Evolutionary conservation across 2,329 filamentous ascomycete genomes (phyloP).

Genomic region (Fusarium udum): DNA sequence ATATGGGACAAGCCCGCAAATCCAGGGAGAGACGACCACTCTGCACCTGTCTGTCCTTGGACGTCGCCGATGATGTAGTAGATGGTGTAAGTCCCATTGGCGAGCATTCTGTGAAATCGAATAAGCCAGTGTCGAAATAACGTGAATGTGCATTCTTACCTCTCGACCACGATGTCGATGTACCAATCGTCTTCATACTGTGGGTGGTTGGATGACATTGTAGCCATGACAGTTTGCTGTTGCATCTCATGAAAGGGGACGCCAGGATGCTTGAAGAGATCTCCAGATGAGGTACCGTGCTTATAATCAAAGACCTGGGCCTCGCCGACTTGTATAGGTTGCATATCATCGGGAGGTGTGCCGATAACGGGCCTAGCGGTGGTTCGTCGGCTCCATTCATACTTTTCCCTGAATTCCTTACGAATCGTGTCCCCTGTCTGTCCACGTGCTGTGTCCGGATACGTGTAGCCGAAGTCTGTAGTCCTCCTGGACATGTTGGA

Average conservation of each 20-base stretch:
- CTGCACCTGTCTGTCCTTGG: accelerated
- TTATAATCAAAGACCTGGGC: accelerated
- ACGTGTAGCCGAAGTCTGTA: accelerated
- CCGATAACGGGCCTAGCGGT: accelerated
- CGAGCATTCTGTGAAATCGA: accelerated
- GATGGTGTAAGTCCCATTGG: no score
- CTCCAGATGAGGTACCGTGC: accelerated
- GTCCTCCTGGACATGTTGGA: accelerated
- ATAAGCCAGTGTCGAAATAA: accelerated
- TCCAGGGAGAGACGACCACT: no score
- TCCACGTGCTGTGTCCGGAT: accelerated
- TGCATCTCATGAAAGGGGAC: no score
- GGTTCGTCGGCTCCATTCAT: background rate
- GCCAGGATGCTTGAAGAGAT: no score
- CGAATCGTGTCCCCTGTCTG: background rate
- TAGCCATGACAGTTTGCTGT: no score
- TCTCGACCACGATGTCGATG: no score
- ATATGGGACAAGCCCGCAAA: no score
- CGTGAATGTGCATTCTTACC: no score
- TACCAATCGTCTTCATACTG: no score
- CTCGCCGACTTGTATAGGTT: no score
- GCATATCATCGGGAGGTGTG: accelerated
- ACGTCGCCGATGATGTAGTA: no score
- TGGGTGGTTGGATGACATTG: no score
- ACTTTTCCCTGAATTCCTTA: background rate